phyloP scores from a whole-genome alignment of 2,329 filamentous ascomycete species.

The Didymella lethalis region DNA sequence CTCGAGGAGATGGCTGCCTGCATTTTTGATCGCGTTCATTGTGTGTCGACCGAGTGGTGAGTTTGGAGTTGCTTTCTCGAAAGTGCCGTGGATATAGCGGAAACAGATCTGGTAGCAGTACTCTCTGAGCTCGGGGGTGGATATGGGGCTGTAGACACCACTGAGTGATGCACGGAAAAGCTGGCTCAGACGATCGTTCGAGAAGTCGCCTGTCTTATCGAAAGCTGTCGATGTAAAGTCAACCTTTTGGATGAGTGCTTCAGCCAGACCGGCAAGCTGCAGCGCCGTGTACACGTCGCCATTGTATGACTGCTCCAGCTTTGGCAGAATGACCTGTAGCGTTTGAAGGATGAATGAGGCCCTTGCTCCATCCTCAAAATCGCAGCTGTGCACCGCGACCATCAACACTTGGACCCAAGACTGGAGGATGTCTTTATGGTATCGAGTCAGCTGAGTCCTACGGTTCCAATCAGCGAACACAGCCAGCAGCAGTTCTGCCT shows the following conservation, averaged over 20 bases:
- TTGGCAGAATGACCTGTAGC: conserved; percentile 86
- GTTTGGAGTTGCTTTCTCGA: conserved; percentile 53
- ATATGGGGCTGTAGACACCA: conserved; percentile 77
- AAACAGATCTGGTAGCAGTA: conserved; percentile 93
- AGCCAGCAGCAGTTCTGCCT: conserved; percentile 65
- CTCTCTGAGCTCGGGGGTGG: conserved; percentile 75
- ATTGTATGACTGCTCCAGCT: conserved; percentile 78
- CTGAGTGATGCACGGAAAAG: conserved; percentile 87
- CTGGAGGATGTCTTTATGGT: conserved; percentile 73
- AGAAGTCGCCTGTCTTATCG: conserved; percentile 68
- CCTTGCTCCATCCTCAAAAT: conserved; percentile 75
- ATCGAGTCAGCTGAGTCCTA: conserved; percentile 62
- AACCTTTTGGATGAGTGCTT: conserved; percentile 74
- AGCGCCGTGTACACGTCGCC: conserved; percentile 74
- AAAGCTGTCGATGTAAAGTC: conserved; percentile 62
- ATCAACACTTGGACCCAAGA: conserved; percentile 87
- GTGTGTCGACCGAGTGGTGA: conserved; percentile 56
- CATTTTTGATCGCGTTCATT: conserved; percentile 75
- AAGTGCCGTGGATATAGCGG: conserved; percentile 78
- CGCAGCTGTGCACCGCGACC: conserved; percentile 82
- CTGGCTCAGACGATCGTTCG: conserved; percentile 89
- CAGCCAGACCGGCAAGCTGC: conserved; percentile 79
- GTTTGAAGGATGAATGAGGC: conserved; percentile 84
- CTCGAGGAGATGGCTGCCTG: conserved; percentile 83
- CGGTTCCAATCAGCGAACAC: conserved; percentile 71